Conservation (phyloP, 768 basidiomycete genomes). For the Pleurotus platypus region DNA sequence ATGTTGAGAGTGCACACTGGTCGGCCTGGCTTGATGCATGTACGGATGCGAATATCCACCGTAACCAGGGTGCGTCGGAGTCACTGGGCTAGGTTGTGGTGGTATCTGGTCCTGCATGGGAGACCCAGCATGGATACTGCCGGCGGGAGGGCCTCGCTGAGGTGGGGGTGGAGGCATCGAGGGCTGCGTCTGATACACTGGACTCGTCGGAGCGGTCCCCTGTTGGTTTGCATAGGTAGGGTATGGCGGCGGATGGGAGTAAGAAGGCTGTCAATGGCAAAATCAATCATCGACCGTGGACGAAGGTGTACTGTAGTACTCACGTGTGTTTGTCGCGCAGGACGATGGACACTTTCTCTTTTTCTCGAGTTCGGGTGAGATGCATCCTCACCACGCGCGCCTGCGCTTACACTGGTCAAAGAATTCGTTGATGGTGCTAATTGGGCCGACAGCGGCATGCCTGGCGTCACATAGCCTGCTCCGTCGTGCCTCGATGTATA, state of each 20-base stretch:
- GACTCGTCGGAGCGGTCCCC: constrained; percentile 3
- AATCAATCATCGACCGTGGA: background rate
- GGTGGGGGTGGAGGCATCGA: constrained; percentile 13
- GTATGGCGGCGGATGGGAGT: background rate
- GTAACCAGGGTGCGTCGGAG: constrained; percentile 32
- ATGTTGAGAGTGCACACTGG: constrained; percentile 13
- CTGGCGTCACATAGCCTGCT: constrained; percentile 45
- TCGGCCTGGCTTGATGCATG: constrained; percentile 24
- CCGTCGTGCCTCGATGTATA: constrained; percentile 48
- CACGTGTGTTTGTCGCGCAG: constrained; percentile 50
- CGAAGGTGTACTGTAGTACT: constrained; percentile 17
- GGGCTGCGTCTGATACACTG: constrained; percentile 5
- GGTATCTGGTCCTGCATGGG: constrained; percentile 10
- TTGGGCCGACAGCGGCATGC: constrained; percentile 43
- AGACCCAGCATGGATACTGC: constrained; percentile 5
- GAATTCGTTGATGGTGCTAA: constrained; percentile 33
- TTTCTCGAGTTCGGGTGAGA: constrained; percentile 31
- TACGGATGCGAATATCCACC: constrained; percentile 23
- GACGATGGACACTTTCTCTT: constrained; percentile 39
- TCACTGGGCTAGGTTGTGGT: constrained; percentile 28
- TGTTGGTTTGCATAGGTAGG: background rate
- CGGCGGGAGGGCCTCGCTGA: constrained; percentile 5
- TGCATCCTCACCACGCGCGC: constrained; percentile 31
- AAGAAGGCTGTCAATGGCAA: background rate
- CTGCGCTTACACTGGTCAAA: constrained; percentile 26